phyloP scores from a whole-genome alignment of 768 basidiomycete genomes.

The Nevesoporus exiguus region DNA sequence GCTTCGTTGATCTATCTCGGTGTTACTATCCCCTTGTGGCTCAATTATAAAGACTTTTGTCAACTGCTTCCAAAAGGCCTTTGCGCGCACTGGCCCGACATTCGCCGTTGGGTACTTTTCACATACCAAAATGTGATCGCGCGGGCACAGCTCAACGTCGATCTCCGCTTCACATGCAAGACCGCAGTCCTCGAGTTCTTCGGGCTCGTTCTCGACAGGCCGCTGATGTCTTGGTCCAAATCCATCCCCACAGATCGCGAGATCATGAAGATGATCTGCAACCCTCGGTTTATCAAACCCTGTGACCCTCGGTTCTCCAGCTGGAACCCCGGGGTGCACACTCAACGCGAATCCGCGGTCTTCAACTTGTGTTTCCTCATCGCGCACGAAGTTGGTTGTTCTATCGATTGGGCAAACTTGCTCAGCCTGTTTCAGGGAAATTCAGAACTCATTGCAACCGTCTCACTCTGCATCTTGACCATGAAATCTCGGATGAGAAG shows the following conservation, averaged over 20 bases:
- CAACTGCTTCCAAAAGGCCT: conserved; percentile 15
- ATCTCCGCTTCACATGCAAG: conserved; percentile 22
- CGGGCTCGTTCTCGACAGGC: conserved; percentile 23
- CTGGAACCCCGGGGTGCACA: conserved; percentile 4
- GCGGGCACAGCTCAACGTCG: conserved; percentile 1
- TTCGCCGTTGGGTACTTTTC: conserved; percentile 28
- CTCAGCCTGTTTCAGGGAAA: conserved; percentile 22
- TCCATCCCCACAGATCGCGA: conserved; percentile 22
- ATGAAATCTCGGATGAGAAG: conserved; percentile 16
- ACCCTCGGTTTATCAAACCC: conserved; percentile 29
- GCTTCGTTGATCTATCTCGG: conserved; percentile 21
- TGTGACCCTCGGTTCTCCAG: conserved; percentile 23
- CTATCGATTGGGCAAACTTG: conserved; percentile 24
- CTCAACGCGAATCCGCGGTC: conserved; percentile 30
- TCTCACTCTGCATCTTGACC: conserved; percentile 26
- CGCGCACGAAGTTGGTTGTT: conserved; percentile 16
- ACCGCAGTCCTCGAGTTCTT: conserved; percentile 26
- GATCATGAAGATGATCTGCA: conserved; percentile 28
- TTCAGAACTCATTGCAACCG: conserved; percentile 17
- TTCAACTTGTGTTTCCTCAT: conserved; percentile 29
- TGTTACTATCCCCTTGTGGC: conserved; percentile 23
- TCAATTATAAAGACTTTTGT: conserved; percentile 12
- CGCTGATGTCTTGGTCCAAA: conserved; percentile 28
- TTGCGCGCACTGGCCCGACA: conserved; percentile 19
- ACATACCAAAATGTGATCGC: conserved; percentile 17